phyloP scores from a whole-genome alignment of 73 alveolate genomes.

The Tetrahymena malaccensis region DNA sequence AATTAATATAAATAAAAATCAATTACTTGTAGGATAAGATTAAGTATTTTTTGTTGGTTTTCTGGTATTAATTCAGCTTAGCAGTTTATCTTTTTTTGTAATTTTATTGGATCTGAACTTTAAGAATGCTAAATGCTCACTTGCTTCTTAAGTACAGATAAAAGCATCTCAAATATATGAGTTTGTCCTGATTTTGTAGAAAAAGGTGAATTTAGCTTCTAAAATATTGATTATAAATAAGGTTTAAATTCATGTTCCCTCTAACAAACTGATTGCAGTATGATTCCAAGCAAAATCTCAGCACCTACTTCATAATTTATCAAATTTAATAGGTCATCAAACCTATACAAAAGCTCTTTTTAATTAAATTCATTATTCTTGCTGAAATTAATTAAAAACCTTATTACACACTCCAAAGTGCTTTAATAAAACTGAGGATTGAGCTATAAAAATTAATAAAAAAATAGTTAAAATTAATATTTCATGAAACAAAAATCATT shows the following conservation, averaged over 20 bases:
- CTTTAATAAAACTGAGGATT: background rate
- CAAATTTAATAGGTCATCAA: background rate
- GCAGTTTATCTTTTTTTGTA: background rate
- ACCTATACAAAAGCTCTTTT: background rate
- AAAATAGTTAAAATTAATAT: too few relatives aligned
- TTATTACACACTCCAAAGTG: background rate
- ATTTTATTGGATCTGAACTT: background rate
- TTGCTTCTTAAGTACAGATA: background rate
- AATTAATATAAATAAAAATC: background rate
- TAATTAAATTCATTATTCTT: background rate
- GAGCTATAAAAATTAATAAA: background rate
- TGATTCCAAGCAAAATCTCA: background rate
- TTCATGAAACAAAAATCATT: too few relatives aligned
- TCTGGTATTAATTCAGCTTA: background rate
- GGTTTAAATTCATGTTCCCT: background rate
- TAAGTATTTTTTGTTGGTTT: background rate
- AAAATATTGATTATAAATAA: background rate
- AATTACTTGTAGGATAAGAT: background rate
- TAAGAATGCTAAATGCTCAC: background rate
- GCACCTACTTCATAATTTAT: background rate
- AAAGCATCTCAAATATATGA: background rate
- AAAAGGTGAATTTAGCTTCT: background rate
- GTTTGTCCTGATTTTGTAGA: background rate
- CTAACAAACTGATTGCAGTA: background rate
- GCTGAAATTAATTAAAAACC: background rate